Conservation (phyloP, 2,329 filamentous ascomycete species). For the Xylariomycetidae sp. region DNA sequence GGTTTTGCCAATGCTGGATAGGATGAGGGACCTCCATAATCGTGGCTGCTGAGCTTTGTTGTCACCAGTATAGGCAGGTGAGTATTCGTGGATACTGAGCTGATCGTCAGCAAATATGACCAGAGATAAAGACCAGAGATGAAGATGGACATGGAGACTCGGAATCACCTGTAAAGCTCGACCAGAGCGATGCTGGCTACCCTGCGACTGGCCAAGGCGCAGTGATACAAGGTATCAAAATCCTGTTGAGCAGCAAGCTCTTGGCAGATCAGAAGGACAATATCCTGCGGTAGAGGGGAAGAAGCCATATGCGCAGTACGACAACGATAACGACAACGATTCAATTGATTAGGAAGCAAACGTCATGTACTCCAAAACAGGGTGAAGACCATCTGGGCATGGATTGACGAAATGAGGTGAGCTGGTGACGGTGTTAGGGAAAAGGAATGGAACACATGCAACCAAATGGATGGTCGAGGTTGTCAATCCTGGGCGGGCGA, state of each 20-base stretch:
- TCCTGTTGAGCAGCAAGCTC: conserved; percentile 52
- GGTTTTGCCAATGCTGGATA: conserved; percentile 59
- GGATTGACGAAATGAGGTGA: too few species aligned
- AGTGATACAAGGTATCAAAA: conserved; percentile 57
- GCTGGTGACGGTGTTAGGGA: too few species aligned
- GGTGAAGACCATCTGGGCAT: too few species aligned
- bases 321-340: too few species aligned
- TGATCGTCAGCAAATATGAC: conserved; percentile 13
- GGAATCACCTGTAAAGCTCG: conserved; percentile 57
- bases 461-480: too few species aligned
- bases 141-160: too few species aligned
- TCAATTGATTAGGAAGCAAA: too few species aligned
- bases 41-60: conserved; percentile 50
- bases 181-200: conserved; percentile 56
- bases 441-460: too few species aligned
- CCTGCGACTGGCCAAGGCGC: conserved; percentile 49
- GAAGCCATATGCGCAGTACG: too few species aligned
- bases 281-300: conserved; percentile 47
- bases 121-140: too few species aligned
- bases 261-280: conserved; percentile 56
- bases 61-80: conserved; percentile 37
- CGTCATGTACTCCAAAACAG: too few species aligned
- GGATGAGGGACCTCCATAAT: conserved; percentile 64
- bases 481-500: too few species aligned
- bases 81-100: conserved; percentile 42